These are phyloP conservation scores for Rhynchosporium secalis DNA, from an alignment of 2,329 filamentous ascomycete species.

Conservation along the genomic window DNA sequence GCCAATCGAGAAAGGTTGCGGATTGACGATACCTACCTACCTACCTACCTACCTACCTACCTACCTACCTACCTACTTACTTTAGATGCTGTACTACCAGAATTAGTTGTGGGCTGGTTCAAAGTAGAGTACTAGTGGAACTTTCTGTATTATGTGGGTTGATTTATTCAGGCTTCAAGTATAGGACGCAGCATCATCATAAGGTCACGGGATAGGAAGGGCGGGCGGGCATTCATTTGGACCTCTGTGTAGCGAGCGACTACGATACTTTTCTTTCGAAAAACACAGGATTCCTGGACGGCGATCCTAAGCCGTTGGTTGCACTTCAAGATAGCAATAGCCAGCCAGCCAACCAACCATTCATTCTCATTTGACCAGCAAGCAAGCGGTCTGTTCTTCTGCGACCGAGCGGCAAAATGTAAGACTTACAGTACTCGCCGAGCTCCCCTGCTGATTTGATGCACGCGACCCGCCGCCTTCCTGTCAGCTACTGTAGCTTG, in stretches of 20 bases:
- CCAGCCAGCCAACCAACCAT: neutral
- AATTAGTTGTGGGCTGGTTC: neutral
- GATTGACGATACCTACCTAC: neutral
- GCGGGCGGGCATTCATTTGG: slow-evolving; percentile 8
- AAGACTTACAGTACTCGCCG: no score
- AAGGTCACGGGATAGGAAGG: neutral
- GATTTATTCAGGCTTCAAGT: neutral
- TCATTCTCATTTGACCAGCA: slow-evolving; percentile 14
- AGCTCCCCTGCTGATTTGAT: no score
- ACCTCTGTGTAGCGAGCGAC: slow-evolving; percentile 10
- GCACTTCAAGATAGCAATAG: neutral
- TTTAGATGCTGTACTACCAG: slow-evolving; percentile 11
- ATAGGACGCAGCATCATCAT: neutral
- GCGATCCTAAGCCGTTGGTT: neutral
- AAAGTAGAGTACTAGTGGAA: neutral
- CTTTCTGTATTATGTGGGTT: neutral
- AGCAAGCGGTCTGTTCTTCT: slow-evolving; percentile 15
- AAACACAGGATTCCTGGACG: slow-evolving; percentile 17
- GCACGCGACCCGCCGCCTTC: no score
- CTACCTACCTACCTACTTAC: no score
- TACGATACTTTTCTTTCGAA: slow-evolving; percentile 13
- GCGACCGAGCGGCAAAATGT: slow-evolving; percentile 12
- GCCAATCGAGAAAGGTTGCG: neutral
- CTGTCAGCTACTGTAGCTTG: no score
- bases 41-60: no score